These are phyloP conservation scores for Pichia sp. DNA, from an alignment of 1,139 yeast species.

Conservation along the genomic window DNA sequence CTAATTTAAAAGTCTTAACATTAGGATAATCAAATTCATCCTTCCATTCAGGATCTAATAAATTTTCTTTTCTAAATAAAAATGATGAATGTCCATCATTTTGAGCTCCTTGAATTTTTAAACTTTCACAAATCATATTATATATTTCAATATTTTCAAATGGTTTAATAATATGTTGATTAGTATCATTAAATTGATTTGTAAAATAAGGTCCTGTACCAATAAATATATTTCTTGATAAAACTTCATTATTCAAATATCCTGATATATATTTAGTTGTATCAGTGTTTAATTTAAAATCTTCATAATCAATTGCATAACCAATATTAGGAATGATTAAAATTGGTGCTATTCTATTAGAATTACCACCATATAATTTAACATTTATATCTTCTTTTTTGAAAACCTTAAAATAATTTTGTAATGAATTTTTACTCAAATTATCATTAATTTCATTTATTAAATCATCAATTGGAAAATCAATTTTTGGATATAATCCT, in stretches of 20 bases:
- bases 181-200: not conserved
- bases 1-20: not conserved
- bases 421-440: constrained; percentile 27
- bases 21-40: constrained; percentile 4
- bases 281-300: no score
- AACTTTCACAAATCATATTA: constrained; percentile 63
- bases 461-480: constrained; percentile 34
- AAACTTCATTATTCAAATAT: constrained; percentile 63
- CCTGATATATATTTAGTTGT: constrained; percentile 45
- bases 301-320: constrained; percentile 61
- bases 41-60: not conserved
- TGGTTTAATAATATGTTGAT: constrained; percentile 45
- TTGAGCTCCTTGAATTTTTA: constrained; percentile 49
- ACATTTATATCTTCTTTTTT: constrained; percentile 53
- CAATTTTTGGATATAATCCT: constrained; percentile 57
- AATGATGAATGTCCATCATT: constrained; percentile 44
- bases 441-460: constrained; percentile 31
- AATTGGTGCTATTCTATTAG: constrained; percentile 67
- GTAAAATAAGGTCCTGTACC: constrained; percentile 71
- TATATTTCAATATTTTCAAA: constrained; percentile 70
- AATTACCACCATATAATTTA: constrained; percentile 55
- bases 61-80: not conserved
- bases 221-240: constrained; percentile 78
- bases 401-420: constrained; percentile 43
- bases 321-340: constrained; percentile 85